Evolutionary conservation across 139 green algal species (phyloP).

Genomic region (Gonium pectorale): DNA sequence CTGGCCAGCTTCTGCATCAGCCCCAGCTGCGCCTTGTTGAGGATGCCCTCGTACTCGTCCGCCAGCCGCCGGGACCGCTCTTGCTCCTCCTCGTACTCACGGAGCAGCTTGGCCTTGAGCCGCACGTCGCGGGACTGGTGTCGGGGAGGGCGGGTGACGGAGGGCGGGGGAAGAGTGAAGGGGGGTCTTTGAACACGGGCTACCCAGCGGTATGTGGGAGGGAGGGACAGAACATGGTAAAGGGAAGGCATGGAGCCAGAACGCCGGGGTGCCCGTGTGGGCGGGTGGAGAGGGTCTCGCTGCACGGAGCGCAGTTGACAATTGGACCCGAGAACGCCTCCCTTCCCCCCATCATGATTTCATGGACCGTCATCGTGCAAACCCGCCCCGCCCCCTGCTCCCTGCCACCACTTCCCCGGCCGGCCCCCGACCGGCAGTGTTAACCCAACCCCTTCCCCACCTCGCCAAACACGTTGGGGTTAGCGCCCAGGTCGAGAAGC

Average conservation of each 20-base stretch:
- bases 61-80: neutral
- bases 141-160: neutral
- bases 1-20: slow-evolving; percentile 20
- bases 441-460: neutral
- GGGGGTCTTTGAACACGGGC: too few relatives aligned
- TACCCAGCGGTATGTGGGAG: too few relatives aligned
- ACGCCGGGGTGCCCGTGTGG: too few relatives aligned
- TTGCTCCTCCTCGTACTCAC: neutral
- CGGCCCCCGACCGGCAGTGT: neutral
- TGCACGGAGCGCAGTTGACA: neutral
- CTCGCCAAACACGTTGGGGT: slow-evolving; percentile 36
- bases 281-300: neutral
- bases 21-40: neutral
- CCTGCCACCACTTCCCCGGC: neutral
- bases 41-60: neutral
- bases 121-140: too few relatives aligned
- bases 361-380: neutral
- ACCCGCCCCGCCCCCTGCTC: neutral
- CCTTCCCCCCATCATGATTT: neutral
- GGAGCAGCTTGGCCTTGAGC: neutral
- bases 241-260: too few relatives aligned
- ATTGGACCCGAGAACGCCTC: neutral
- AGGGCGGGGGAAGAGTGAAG: too few relatives aligned
- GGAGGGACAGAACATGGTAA: too few relatives aligned
- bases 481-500: slow-evolving; percentile 18